Base-by-base conservation (phyloP, 164 flowering plant genomes). In the Umbilicus rupestris region DNA sequence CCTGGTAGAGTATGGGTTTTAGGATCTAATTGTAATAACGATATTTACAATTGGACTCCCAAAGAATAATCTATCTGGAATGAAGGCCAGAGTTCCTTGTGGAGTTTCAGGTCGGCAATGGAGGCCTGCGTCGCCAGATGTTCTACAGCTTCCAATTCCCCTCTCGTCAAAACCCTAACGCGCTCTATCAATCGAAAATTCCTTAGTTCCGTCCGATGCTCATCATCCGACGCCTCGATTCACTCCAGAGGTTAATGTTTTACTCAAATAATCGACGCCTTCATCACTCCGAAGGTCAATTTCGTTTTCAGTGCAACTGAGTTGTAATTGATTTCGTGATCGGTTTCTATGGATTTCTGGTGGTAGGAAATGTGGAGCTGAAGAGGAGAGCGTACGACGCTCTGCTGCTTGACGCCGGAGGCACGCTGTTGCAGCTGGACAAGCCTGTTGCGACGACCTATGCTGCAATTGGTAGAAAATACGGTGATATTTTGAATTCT, bases 381-480 rank as follows among this genome's bases (percentile, higher is more conserved):
- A 26, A 22, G 33, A 55, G 33, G 58, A 85, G 69, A 78, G 79
- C 84, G 4, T 90, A 84, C 73, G 97, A 93, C 74, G 98, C 79
- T 17, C 70, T 93, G 77, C 64, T 93, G 72, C 63, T 93, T 76
- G 98, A 93, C 76, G 98, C 98, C 24, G 98, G 94, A 9, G 97
- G 97, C 7, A 88, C 98, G 42, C 92, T 93, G 46, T 68, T 93
- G 86, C 98, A 93, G 70, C 69, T 90, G 74, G 77, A 86, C 0
- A 82, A 77, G 69, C 97, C 98, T 5, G 98, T 93, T 30, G 92
- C 78, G 46, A 84, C 85, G 60, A 86, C 89, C 24, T 93, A 93
- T 49, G 85, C 87, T 14, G 29, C 78, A 28, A 86, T 93, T 46
- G 98, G 97, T 45, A 66, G 30, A 46, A 88, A 89, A 85, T 88